Evolutionary conservation across 495 filamentous ascomycete genomes (phyloP), one percentile per base, ranked within the genome.

Genomic region (Penicillium paradoxum): DNA sequence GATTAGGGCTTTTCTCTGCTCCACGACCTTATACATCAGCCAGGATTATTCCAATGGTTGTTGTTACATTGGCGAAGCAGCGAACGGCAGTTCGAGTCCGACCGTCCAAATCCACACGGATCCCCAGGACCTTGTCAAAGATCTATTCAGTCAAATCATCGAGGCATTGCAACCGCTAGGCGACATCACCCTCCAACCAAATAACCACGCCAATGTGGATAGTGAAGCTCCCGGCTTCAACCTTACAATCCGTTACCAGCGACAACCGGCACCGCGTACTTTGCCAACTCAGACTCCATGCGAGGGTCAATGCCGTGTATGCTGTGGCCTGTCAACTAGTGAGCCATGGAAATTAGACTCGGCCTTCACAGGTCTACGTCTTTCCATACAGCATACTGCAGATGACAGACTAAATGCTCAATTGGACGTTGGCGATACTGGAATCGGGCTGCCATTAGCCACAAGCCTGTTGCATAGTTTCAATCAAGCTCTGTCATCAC

Each of bases 391-490:
- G 8, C 41, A 48, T 15, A 59, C 49, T 2, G 29, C 49, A 10
- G 49, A 51, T 11, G 45, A 53, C 19, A 41, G 22, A 11, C n/a
- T 62, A 13, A 14, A 43, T 17, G 55, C 49, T n/a, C 42, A 38
- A n/a, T 24, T 62, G 4, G 48, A 58, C 18, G 27, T 55, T 7
- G 52, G 45, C 0, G 15, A 6, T 2, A 38, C 53, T 19, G 2
- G 8, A 1, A 47, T 54, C 0, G 43, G 19, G n/a, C 17, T 53
- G 8, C 43, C 42, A 24, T n/a, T 57, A n/a, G 60, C 51, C 15
- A 55, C 42, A 2, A 57, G 60, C 47, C 34, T 63, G 2, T 51
- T 63, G n/a, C 40, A 60, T 14, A 57, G 50, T 24, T 63, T 63
- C 22, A 37, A 55, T 38, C 37, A 50, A 18, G 57, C 57, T 3